Base-by-base conservation (phyloP, 495 filamentous ascomycete species). In the Xylaria flabelliformis region DNA sequence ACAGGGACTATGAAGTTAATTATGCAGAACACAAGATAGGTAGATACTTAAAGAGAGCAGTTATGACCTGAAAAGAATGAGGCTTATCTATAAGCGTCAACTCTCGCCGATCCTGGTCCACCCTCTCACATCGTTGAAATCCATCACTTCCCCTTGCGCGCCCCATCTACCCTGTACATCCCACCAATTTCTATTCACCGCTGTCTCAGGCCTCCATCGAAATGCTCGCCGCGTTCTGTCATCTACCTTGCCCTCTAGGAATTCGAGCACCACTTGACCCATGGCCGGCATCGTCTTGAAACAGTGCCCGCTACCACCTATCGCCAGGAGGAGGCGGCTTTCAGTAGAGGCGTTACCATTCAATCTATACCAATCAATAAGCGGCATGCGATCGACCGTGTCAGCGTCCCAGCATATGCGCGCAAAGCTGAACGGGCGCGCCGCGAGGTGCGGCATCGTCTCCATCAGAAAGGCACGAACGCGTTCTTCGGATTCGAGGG, bases 381-480 rank as follows among this genome's bases (percentile, higher is more conserved):
- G 74, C 55, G 86, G 88, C n/a, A 79, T 76, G 0, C 85, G 83
- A 69, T 88, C 85, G 2, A 81, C 79, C 26, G 85, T 88, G 75
- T 88, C 85, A 5, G 85, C 84, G 73, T 85, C 83, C 86, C 85
- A 88, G 79, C 86, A 88, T 39, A 88, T 85, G 9, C 85, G 75
- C 29, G 84, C 85, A 67, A 86, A 87, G 1, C 74, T 77, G 61
- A 89, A 83, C 4, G 82, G 80, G 6, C 86, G 76, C 12, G 81
- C 77, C 0, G 83, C 81, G 4, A 89, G 78, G 50, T 88, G 84
- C 1, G 86, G 85, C 82, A 88, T 86, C 13, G 84, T 86, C 21
- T 87, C 83, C 12, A 69, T 73, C 3, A 89, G 77, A 41, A 88
- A 85, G 26, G 76, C 72, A 12, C 85, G 74, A 3, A 82, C 79